A percentile compares a stretch with the other conserved stretches of the same genome.
These are phyloP conservation scores for Zymoseptoria pseudotritici DNA, from an alignment of 2,329 filamentous ascomycete species.

Conservation along the genomic window DNA sequence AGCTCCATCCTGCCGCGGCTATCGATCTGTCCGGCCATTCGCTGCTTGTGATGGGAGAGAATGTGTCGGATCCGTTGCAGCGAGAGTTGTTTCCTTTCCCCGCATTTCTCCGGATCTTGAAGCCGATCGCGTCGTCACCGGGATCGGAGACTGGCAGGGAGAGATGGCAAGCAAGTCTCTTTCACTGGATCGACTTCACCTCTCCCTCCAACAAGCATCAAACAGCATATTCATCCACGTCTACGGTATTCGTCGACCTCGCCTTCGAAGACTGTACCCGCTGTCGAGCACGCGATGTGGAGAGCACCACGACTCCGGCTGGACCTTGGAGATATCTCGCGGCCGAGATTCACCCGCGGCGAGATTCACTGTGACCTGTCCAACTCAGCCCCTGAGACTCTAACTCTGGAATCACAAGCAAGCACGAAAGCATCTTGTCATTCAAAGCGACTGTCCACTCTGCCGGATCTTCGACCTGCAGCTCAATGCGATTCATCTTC, in stretches of 20 bases:
- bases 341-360: neutral
- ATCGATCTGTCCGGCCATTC: neutral
- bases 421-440: neutral
- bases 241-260: too few species aligned
- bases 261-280: neutral
- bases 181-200: too few species aligned
- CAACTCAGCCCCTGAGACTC: neutral
- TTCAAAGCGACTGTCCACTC: neutral
- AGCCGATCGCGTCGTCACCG: too few species aligned
- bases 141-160: too few species aligned
- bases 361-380: neutral
- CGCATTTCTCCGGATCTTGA: too few species aligned
- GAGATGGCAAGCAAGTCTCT: too few species aligned
- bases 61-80: too few species aligned
- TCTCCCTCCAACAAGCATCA: too few species aligned
- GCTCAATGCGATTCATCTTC: neutral
- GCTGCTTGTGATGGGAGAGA: too few species aligned
- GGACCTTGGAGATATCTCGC: neutral
- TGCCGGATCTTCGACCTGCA: neutral
- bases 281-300: neutral
- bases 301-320: neutral
- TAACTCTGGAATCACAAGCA: neutral
- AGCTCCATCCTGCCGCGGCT: neutral
- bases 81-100: too few species aligned
- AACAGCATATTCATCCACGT: too few species aligned